A percentile compares a stretch with the other conserved stretches of the same genome.
phyloP scores from a whole-genome alignment of 2,329 filamentous ascomycete species.

The Lachnellula suecica region DNA sequence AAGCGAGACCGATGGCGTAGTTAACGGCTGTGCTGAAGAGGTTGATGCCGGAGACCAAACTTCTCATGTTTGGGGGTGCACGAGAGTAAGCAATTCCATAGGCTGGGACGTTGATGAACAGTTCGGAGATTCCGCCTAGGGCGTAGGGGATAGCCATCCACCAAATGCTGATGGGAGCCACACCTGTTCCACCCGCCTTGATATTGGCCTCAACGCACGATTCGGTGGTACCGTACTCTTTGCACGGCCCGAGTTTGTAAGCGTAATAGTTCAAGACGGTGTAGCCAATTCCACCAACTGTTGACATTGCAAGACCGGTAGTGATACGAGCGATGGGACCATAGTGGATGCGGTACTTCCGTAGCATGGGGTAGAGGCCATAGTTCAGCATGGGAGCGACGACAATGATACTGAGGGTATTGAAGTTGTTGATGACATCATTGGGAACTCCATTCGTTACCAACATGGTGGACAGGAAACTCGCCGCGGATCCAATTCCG shows the following conservation, averaged over 20 bases:
- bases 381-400: constrained; percentile 70
- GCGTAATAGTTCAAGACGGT: constrained; percentile 60
- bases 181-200: constrained; percentile 6
- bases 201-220: constrained; percentile 13
- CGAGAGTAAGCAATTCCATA: constrained; percentile 52
- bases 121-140: constrained; percentile 46
- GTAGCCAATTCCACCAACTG: constrained; percentile 56
- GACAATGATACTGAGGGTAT: constrained; percentile 72
- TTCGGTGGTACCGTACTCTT: constrained; percentile 33
- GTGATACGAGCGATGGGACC: constrained; percentile 75
- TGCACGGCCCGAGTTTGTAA: constrained; percentile 63
- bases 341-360: constrained; percentile 62
- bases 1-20: constrained; percentile 43
- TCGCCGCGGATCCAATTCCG: constrained; percentile 50
- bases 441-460: constrained; percentile 70
- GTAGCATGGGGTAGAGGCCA: constrained; percentile 66
- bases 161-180: constrained; percentile 48
- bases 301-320: constrained; percentile 64
- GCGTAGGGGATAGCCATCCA: constrained; percentile 56
- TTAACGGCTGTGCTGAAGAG: constrained; percentile 45
- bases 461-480: constrained; percentile 60
- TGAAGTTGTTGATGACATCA: constrained; percentile 74
- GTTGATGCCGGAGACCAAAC: constrained; percentile 48
- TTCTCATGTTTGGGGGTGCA: constrained; percentile 49
- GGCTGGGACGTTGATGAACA: constrained; percentile 51